Evolutionary conservation across 371 early-diverging fungal species (phyloP).

Genomic region (Mortierella sp.): DNA sequence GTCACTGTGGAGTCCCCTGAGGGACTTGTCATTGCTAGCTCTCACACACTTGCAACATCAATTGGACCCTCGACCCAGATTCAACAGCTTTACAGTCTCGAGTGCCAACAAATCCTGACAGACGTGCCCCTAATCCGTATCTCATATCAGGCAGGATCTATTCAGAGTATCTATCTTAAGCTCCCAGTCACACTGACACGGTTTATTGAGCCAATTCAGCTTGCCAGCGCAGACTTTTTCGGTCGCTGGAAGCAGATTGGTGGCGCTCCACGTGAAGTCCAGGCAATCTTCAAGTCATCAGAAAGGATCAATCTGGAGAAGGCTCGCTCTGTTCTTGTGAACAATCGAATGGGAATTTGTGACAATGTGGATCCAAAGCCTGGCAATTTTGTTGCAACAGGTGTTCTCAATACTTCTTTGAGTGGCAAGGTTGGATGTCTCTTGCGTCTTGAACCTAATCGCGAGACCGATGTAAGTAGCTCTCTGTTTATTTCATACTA

Average conservation of each 20-base stretch:
- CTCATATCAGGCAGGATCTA: constrained; percentile 69
- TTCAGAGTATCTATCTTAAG: constrained; percentile 67
- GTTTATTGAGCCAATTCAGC: constrained; percentile 88
- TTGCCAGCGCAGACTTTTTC: constrained; percentile 89
- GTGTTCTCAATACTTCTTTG: constrained; percentile 79
- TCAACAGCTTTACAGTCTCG: constrained; percentile 81
- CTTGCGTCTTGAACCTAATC: constrained; percentile 90
- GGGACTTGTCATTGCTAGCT: constrained; percentile 54
- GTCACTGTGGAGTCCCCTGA: constrained; percentile 56
- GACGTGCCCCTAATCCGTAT: constrained; percentile 75
- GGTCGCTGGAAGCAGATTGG: constrained; percentile 96
- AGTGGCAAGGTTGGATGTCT: constrained; percentile 94
- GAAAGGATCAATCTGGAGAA: constrained; percentile 65
- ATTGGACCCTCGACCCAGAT: constrained; percentile 80
- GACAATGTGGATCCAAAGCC: constrained; percentile 91
- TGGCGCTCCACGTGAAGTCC: constrained; percentile 83
- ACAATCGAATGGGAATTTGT: constrained; percentile 80
- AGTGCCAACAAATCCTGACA: constrained; percentile 70
- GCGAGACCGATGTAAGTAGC: constrained; percentile 84
- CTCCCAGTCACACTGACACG: constrained; percentile 87
- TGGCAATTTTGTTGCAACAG: constrained; percentile 89
- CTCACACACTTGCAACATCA: constrained; percentile 59
- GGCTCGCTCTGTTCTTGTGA: constrained; percentile 66
- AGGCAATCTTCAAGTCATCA: constrained; percentile 75
- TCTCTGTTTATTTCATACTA: not conserved